Evolutionary conservation across 2,329 filamentous ascomycete species (phyloP), one percentile per base, ranked within the genome.

Genomic region (Pyrenophora seminiperda): DNA sequence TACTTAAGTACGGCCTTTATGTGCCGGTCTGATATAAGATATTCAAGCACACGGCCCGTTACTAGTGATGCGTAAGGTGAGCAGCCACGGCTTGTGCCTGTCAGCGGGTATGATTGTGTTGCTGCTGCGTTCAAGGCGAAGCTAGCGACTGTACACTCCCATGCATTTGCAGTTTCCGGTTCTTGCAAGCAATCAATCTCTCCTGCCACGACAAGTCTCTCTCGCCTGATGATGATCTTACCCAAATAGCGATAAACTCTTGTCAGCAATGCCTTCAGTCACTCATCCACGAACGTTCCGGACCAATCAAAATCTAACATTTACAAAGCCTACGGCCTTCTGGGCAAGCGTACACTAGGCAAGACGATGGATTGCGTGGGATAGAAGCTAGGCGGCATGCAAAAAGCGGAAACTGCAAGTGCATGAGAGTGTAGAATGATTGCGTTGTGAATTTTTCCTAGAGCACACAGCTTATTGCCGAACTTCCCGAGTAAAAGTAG

Each of bases 351-450:
- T 15, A 29, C 7, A 30, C 20, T 11, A 40, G 22, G 14, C n/a
- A 15, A 17, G 37, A 13, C 6, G 6, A 40, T 17, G 22, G n/a
- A 11, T 5, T 11, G 22, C n/a, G 37, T 40, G 22, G 14, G 19
- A 40, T 40, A 14, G 17, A 40, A 29, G 37, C 6, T 7, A 6
- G 37, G 22, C 22, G 19, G 22, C 22, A 17, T 30, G 37, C 20
- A 40, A 40, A 30, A 18, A 40, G 7, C 22, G 37, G 22, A 40
- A 40, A 29, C 37, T 40, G 22, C 37, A 40, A 40, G 14, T 40
- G 37, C 37, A 30, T 40, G 7, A 17, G 11, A 40, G 37, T 40
- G 38, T 38, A 39, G n/a, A n/a, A n/a, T n/a, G n/a, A n/a, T n/a
- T n/a, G n/a, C n/a, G n/a, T n/a, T n/a, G n/a, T n/a, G n/a, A n/a